Base-by-base conservation (phyloP, 306 rosid species). In the Phaseolus lunatus region DNA sequence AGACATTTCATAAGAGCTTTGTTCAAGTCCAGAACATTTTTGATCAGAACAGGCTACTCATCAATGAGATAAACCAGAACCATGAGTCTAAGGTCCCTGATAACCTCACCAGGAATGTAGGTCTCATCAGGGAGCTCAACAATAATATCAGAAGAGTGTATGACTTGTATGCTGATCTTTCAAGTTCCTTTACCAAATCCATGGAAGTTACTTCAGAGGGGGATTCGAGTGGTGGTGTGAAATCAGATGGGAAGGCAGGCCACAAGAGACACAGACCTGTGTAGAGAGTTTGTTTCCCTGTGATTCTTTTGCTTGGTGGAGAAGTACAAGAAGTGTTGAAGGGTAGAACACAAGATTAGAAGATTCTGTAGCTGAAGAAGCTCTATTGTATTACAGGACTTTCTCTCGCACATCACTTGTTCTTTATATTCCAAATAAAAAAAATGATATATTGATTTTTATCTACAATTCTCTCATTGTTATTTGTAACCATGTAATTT, bases 51-150 rank as follows among this genome's bases (percentile, higher is more conserved):
- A 86, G 93, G 89, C 43, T 95, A 57, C 93, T 95, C 39, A 95
- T 95, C 84, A 95, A 86, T 59, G 93, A 95, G 89, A 95, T 95
- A 83, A 95, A 95, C 89, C 97, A 92, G 80, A 95, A 95, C 74
- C 99, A 95, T 8, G 99, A 95, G 79, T 95, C 99, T 13, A 95
- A 90, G 80, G 81, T 90, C 48, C 96, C 99, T 23, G 97, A 95
- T 85, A 92, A 95, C 72, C 87, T 95, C 9, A 90, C 82, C 86
- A 84, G 96, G 68, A 95, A 95, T 80, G 97, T 92, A 80, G 94
- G 90, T 23, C 86, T 95, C 53, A 95, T 95, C 67, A 84, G 86
- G 82, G 99, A 95, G 89, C 91, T 95, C 45, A 95, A 95, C 88
- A 90, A 87, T 89, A 95, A 95, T 52, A 90, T 95, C 50, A 88